These are phyloP conservation scores for Elongisporangium senticosum DNA, from an alignment of 352 stramenopile species.

Conservation along the genomic window DNA sequence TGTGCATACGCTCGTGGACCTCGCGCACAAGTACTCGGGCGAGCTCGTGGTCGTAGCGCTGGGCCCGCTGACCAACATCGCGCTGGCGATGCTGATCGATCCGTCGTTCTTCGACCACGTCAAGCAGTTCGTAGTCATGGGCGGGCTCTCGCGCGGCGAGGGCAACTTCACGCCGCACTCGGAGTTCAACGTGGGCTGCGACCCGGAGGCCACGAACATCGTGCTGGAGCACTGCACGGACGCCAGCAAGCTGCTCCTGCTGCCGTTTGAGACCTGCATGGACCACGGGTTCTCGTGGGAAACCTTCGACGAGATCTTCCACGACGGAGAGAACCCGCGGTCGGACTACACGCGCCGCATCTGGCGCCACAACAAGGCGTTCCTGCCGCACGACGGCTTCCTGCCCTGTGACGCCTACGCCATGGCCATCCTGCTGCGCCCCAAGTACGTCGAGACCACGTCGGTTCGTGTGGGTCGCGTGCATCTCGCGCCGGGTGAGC, in stretches of 20 bases:
- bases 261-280: slow-evolving; percentile 65
- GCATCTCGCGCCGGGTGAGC: slow-evolving; percentile 46
- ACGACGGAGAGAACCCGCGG: slow-evolving; percentile 25
- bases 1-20: slow-evolving; percentile 56
- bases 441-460: slow-evolving; percentile 44
- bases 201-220: slow-evolving; percentile 74
- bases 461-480: slow-evolving; percentile 40
- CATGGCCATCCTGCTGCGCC: slow-evolving; percentile 53
- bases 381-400: slow-evolving; percentile 38
- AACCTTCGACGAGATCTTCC: slow-evolving; percentile 65
- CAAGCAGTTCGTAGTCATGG: slow-evolving; percentile 71
- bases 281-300: slow-evolving; percentile 56
- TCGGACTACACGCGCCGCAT: slow-evolving; percentile 51
- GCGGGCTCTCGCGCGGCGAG: slow-evolving; percentile 56
- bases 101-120: slow-evolving; percentile 56
- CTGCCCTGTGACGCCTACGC: slow-evolving; percentile 73
- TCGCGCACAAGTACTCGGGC: slow-evolving; percentile 44
- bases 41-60: slow-evolving; percentile 75
- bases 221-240: slow-evolving; percentile 54
- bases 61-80: slow-evolving; percentile 75
- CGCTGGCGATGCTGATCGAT: slow-evolving; percentile 67
- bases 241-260: slow-evolving; percentile 51
- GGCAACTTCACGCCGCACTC: slow-evolving; percentile 63
- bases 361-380: slow-evolving; percentile 55
- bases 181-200: slow-evolving; percentile 80